Evolutionary conservation across 345 rosid genomes (phyloP), one percentile per base, ranked within the genome.

Genomic region (Bruguiera gymnorhiza): DNA sequence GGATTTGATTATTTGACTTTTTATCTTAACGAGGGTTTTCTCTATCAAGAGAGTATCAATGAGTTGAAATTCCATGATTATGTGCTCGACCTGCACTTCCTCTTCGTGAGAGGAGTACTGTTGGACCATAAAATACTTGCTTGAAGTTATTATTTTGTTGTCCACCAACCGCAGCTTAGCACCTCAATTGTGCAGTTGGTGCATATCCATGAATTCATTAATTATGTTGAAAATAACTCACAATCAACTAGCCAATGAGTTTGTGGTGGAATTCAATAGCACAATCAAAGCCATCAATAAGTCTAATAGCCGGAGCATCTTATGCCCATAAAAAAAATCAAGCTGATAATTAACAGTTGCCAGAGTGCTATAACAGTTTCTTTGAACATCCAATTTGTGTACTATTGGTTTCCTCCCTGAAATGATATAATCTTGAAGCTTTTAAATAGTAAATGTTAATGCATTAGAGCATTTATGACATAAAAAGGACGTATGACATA

Each of bases 81-180:
- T 21, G 55, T 34, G 68, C 5, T 59, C 63, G 79, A 64, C 68
- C 67, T 34, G 29, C 23, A 62, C 23, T 36, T 36, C 29, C 13
- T 62, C 50, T 43, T 43, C 50, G 18, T n/a, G 46, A 37, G 10
- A 60, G 21, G 13, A 29, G 8, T 30, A 8, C 62, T 19, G 53
- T 57, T n/a, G 21, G 30, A n/a, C 63, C 66, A 52, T 59, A 26
- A 72, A 67, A 32, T n/a, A 21, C 27, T 73, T 27, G 73, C 67
- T 62, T 15, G 50, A 66, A 62, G 29, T 46, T 66, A 70, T 69
- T 61, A 65, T 66, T 66, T 18, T 26, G 37, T 31, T 46, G 5
- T 60, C 68, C 6, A 23, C 61, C 18, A 9, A 1, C 50, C 15
- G 9, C 52, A 23, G 19, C 37, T 8, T 15, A 4, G 63, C 23